Base-by-base conservation (phyloP, 352 stramenopile species). In the Globisporangium ultimum region DNA sequence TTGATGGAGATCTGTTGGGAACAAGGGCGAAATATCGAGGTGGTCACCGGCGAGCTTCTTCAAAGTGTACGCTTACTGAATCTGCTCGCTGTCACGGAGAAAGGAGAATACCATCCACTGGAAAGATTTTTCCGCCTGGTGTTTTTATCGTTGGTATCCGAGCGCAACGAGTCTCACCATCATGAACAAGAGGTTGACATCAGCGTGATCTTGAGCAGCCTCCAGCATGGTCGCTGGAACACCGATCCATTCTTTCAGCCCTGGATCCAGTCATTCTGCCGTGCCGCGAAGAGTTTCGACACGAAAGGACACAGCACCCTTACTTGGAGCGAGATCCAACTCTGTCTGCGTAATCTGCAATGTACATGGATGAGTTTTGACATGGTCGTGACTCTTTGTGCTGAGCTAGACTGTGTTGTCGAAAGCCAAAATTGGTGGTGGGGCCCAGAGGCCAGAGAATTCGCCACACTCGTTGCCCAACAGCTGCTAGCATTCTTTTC, bases 321-420 rank as follows among this genome's bases (percentile, higher is more conserved):
- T 21, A 18, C n/a, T 7, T 60, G 53, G 53, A 43, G 22, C 41
- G 41, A 52, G 12, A 20, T 60, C 14, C 53, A 60, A 21, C 41
- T 53, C 12, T 28, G 24, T 28, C 24, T 60, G 17, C 54, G 54
- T 1, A 41, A 6, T 14, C 51, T 60, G 14, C 24, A 46, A 17
- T n/a, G 43, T 20, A 20, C 20, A 12, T n/a, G 21, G 32, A 53
- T 53, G 24, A 36, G 17, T 2, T 43, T 60, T 17, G 53, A 53
- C 13, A 41, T 45, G 53, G 42, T 32, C 0, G 12, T 18, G 20
- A 17, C 17, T 12, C 43, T 60, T 22, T 57, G 22, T 22, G 32
- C 20, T 48, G 51, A 57, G 14, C 20, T 57, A 13, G 50, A 20
- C 10, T 18, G 40, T 45, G 40, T n/a, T 45, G 40, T 3, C 40